These are phyloP conservation scores for Pythium aristosporum DNA, from an alignment of 352 stramenopile genomes.

Conservation along the genomic window DNA sequence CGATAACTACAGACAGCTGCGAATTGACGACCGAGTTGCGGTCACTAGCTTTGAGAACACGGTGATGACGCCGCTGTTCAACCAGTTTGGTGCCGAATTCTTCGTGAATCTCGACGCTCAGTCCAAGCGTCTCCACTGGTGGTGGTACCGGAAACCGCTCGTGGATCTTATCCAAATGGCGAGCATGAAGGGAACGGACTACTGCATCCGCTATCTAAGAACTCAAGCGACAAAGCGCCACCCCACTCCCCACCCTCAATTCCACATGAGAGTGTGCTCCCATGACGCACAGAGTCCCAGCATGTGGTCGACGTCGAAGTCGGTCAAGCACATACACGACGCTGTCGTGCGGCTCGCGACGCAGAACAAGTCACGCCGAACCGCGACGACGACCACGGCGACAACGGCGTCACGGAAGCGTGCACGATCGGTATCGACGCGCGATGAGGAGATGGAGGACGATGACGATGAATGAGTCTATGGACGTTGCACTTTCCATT, in stretches of 20 bases:
- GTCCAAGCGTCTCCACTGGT: neutral
- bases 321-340: neutral
- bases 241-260: neutral
- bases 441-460: neutral
- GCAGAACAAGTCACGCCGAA: neutral
- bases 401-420: neutral
- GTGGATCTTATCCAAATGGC: constrained; percentile 3
- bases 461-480: neutral
- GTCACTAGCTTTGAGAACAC: neutral
- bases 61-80: neutral
- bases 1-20: neutral
- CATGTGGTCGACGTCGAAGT: constrained; percentile 11
- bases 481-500: neutral
- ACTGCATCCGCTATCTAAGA: constrained; percentile 4
- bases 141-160: constrained; percentile 8
- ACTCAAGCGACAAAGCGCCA: neutral
- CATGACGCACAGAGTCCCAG: neutral
- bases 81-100: neutral
- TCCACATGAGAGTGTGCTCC: neutral
- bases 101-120: constrained; percentile 8
- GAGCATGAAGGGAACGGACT: neutral
- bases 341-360: neutral
- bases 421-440: neutral
- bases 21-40: neutral
- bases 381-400: neutral